Conservation (phyloP, 768 basidiomycete genomes). For the Leccinum barrowsii region DNA sequence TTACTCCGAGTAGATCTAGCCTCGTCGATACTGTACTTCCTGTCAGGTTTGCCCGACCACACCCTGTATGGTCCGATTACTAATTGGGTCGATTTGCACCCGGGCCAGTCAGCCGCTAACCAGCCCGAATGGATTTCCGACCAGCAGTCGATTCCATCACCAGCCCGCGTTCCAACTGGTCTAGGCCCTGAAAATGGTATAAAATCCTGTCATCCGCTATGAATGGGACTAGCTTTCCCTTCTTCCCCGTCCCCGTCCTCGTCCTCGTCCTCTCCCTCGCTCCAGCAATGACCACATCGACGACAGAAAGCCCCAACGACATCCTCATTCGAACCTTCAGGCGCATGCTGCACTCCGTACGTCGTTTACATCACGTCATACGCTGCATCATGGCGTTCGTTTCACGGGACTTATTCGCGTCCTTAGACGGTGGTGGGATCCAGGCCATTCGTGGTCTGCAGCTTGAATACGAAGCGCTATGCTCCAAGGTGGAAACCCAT, state of each 20-base stretch:
- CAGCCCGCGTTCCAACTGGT: neutral
- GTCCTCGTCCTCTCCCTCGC: neutral
- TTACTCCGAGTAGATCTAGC: too few relatives aligned
- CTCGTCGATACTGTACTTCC: too few relatives aligned
- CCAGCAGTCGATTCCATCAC: neutral
- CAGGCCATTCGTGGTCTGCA: slow-evolving; percentile 12
- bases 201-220: neutral
- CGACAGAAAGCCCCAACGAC: slow-evolving; percentile 2
- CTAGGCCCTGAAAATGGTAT: neutral
- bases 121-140: neutral
- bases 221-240: neutral
- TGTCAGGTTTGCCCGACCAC: too few relatives aligned
- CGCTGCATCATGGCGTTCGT: neutral
- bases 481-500: neutral
- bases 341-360: neutral
- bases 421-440: neutral
- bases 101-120: neutral
- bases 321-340: neutral
- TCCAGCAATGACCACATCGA: neutral
- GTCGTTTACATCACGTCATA: neutral
- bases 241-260: neutral
- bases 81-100: neutral
- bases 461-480: neutral
- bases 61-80: neutral
- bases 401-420: neutral